Percentiles rank a stretch among this genome's conserved stretches.
phyloP scores from a whole-genome alignment of 2,329 filamentous ascomycete species.

The Amphichorda felina region DNA sequence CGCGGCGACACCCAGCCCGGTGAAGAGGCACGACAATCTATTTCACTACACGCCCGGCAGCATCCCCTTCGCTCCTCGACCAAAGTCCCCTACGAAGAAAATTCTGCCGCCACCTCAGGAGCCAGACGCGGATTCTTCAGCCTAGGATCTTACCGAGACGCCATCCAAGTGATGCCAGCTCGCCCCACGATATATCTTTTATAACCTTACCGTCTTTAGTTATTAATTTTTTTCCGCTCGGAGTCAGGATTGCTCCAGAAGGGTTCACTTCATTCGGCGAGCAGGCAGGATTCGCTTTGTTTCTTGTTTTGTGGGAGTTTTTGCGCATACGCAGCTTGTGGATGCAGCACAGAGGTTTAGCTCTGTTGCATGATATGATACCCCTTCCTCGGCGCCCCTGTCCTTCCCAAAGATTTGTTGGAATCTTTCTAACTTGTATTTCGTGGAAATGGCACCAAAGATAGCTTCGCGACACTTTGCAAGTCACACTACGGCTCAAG shows the following conservation, averaged over 20 bases:
- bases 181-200: neutral
- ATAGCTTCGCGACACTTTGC: too few species aligned
- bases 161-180: too few species aligned
- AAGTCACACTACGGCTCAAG: too few species aligned
- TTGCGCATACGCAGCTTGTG: neutral
- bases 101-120: neutral
- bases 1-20: conserved; percentile 17
- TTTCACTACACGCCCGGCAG: conserved; percentile 30
- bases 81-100: conserved; percentile 4
- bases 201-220: neutral
- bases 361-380: conserved; percentile 10
- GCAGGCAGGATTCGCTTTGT: neutral
- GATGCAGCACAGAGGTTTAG: conserved; percentile 3
- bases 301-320: conserved; percentile 1
- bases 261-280: neutral
- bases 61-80: conserved; percentile 33
- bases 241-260: neutral
- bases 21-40: conserved; percentile 19
- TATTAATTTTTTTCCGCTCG: neutral
- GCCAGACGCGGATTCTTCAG: neutral
- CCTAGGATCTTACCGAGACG: neutral
- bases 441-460: too few species aligned
- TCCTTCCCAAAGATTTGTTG: neutral
- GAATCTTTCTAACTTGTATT: conserved; percentile 5
- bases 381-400: conserved; percentile 6